Evolutionary conservation across 805 yeast genomes (phyloP).

Genomic region (Candida koratica): DNA sequence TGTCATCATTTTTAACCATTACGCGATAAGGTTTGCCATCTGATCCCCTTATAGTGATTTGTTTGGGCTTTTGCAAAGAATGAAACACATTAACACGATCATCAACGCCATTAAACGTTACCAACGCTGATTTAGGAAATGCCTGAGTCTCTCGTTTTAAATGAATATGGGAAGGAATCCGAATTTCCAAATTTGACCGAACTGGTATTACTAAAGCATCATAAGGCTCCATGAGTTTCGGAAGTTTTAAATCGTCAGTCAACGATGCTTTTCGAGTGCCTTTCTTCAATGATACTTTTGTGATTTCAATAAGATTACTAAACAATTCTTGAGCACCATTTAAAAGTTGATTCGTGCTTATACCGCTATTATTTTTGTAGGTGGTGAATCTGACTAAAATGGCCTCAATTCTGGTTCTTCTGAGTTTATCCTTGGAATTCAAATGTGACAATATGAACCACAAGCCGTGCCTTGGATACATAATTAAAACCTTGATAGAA

Average conservation of each 20-base stretch:
- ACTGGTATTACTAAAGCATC: conserved; percentile 68
- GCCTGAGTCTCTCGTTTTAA: conserved; percentile 41
- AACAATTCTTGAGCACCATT: conserved; percentile 18
- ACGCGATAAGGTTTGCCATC: conserved; percentile 72
- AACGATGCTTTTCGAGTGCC: conserved; percentile 34
- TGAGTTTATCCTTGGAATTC: conserved; percentile 46
- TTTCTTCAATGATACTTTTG: conserved; percentile 36
- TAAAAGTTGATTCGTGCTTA: not conserved
- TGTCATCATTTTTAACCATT: conserved; percentile 86
- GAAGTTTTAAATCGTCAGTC: conserved; percentile 30
- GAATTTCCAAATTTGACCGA: conserved; percentile 61
- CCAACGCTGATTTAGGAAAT: conserved; percentile 39
- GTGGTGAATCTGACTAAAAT: conserved; percentile 1
- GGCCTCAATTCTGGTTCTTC: conserved; percentile 25
- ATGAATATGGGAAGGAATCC: conserved; percentile 52
- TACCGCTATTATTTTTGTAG: not conserved
- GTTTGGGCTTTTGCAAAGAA: conserved; percentile 85
- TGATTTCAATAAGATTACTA: conserved; percentile 41
- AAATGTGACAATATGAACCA: conserved; percentile 77
- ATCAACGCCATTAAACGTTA: conserved; percentile 60
- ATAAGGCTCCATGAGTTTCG: conserved; percentile 26
- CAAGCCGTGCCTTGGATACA: conserved; percentile 79
- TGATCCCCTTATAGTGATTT: conserved; percentile 69
- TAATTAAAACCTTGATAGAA: conserved; percentile 50
- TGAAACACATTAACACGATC: conserved; percentile 65